Evolutionary conservation across 441 rosid species (phyloP), one percentile per base, ranked within the genome.

Genomic region (Breynia disticha): DNA sequence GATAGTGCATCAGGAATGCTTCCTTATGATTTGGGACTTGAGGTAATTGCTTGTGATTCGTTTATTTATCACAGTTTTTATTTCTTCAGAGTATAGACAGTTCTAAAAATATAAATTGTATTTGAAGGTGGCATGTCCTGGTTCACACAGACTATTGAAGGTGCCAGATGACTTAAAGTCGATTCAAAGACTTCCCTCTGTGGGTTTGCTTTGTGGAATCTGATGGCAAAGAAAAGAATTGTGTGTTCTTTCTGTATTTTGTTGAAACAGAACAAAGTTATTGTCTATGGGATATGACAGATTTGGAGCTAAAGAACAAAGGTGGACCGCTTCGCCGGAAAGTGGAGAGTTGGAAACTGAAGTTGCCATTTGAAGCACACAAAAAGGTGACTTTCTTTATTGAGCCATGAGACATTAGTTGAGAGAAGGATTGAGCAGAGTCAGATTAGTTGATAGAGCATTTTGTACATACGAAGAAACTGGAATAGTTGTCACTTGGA

Each of bases 41-140:
- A 88, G 91, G 95, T 86, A 68, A 54, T 42, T 24, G 24, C 7
- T 2, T 28, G 35, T 54, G n/a, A n/a, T n/a, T n/a, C n/a, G n/a
- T n/a, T n/a, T n/a, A n/a, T n/a, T n/a, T n/a, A n/a, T n/a, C n/a
- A n/a, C n/a, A 11, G 6, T 37, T n/a, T 14, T 32, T 32, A 2
- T 56, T 13, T 16, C 35, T 28, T 28, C 8, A 28, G 35, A 5
- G 8, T n/a, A n/a, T n/a, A n/a, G 5, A 28, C 0, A 9, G 8
- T 5, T 28, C 7, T 28, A 28, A 28, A 28, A 28, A 9, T 28
- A 28, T 28, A 28, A 28, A 28, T 28, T 28, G 35, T 17, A 28
- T 16, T 22, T 50, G 46, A 64, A 91, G 98, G 94, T 91, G 50
- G 86, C 98, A 43, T 76, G 94, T 67, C 97, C 91, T n/a, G 94